Evolutionary conservation across 495 filamentous ascomycete genomes (phyloP).

Genomic region (Xylaria sp.): DNA sequence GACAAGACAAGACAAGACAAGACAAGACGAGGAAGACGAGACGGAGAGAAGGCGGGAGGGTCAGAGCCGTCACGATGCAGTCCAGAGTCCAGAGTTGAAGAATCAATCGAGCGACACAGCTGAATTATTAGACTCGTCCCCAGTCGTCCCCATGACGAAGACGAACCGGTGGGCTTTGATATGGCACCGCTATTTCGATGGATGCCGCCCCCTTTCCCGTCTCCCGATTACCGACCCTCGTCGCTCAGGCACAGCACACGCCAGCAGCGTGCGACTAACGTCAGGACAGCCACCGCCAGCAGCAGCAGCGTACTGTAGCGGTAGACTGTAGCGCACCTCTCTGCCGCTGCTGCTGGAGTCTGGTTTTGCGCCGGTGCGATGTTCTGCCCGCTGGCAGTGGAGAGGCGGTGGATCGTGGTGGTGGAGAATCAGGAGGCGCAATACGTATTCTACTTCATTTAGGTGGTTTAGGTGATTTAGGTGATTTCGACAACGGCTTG

Average conservation of each 20-base stretch:
- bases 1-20: too few relatives aligned
- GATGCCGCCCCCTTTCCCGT: conserved; percentile 8
- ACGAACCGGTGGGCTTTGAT: background rate
- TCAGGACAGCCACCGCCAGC: conserved; percentile 1
- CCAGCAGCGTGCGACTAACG: conserved; percentile 19
- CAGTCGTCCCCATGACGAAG: background rate
- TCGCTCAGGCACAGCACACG: background rate
- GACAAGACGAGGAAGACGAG: background rate
- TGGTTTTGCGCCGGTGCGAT: conserved; percentile 1
- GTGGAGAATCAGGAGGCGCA: background rate
- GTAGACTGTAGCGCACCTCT: background rate
- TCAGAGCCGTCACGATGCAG: conserved; percentile 8
- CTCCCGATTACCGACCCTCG: background rate
- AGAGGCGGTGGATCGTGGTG: conserved; percentile 9
- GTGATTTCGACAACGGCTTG: background rate
- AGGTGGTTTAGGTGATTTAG: background rate
- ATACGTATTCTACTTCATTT: background rate
- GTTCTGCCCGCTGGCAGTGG: background rate
- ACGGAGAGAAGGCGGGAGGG: background rate
- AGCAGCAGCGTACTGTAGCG: too few relatives aligned
- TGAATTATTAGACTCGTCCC: background rate
- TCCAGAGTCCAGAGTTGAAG: background rate
- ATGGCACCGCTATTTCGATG: conserved; percentile 22
- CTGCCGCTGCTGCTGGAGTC: background rate
- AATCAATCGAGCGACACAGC: conserved; percentile 16